Conservation (phyloP, 768 basidiomycete species). For the Suillus spraguei region DNA sequence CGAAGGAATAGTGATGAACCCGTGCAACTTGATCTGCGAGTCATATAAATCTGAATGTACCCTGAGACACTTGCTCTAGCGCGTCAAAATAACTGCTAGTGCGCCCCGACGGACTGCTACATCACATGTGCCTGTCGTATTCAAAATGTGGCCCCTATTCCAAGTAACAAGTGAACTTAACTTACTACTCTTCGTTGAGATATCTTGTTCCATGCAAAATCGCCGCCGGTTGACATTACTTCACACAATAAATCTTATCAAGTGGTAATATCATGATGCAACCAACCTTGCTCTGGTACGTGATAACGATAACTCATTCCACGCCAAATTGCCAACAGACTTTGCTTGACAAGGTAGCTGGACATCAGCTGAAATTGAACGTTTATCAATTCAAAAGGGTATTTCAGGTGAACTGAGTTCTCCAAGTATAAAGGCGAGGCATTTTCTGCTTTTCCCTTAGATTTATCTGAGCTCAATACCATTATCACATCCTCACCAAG, state of each 20-base stretch:
- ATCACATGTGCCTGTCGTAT: too few relatives aligned
- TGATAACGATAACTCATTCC: not conserved
- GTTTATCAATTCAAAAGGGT: not conserved
- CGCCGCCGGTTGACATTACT: not conserved
- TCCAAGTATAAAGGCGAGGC: not conserved
- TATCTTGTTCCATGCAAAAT: not conserved
- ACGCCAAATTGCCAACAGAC: not conserved
- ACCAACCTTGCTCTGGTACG: not conserved
- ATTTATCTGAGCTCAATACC: not conserved
- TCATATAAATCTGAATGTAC: too few relatives aligned
- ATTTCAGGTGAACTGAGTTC: not conserved
- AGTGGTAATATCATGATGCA: not conserved
- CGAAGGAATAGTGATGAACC: too few relatives aligned
- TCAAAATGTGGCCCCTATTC: too few relatives aligned
- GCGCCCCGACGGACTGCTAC: not conserved
- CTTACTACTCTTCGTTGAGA: not conserved
- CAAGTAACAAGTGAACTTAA: too few relatives aligned
- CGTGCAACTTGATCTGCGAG: too few relatives aligned
- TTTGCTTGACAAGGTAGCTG: not conserved
- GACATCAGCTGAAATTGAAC: not conserved
- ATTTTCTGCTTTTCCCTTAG: not conserved
- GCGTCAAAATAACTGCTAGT: not conserved
- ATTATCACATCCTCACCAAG: not conserved
- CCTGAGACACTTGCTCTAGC: too few relatives aligned
- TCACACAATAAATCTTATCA: not conserved